These are phyloP conservation scores for Pseudevernia furfuracea DNA, from an alignment of 495 filamentous ascomycete species.

Conservation along the genomic window DNA sequence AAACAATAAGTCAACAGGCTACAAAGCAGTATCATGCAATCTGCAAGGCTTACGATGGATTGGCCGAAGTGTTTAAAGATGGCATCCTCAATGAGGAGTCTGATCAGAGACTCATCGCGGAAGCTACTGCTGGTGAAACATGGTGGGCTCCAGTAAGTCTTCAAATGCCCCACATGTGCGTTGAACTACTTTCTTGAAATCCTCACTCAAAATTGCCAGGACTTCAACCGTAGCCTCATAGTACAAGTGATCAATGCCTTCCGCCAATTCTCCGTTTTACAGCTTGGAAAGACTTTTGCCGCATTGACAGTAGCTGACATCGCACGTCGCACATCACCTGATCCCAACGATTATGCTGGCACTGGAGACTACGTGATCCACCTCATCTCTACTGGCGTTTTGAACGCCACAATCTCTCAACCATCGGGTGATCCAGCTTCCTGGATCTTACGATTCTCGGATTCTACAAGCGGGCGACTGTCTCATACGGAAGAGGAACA, in stretches of 20 bases:
- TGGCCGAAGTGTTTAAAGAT: slow-evolving; percentile 61
- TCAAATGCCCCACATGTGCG: slow-evolving; percentile 36
- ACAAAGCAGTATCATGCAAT: slow-evolving; percentile 51
- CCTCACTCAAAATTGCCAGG: slow-evolving; percentile 41
- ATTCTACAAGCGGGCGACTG: slow-evolving; percentile 16
- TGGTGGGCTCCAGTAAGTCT: slow-evolving; percentile 53
- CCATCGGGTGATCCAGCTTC: slow-evolving; percentile 37
- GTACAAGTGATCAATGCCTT: slow-evolving; percentile 43
- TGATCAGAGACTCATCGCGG: slow-evolving; percentile 47
- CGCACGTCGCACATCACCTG: slow-evolving; percentile 30
- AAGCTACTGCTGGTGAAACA: slow-evolving; percentile 46
- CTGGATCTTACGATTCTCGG: slow-evolving; percentile 36
- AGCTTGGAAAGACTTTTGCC: slow-evolving; percentile 40
- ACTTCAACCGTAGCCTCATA: slow-evolving; percentile 51
- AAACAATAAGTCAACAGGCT: slow-evolving; percentile 39
- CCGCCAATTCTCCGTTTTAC: slow-evolving; percentile 38
- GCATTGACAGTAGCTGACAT: slow-evolving; percentile 42
- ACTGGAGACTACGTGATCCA: slow-evolving; percentile 43
- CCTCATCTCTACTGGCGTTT: slow-evolving; percentile 45
- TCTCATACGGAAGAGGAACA: slow-evolving; percentile 40
- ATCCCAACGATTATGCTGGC: slow-evolving; percentile 38
- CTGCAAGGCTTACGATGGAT: slow-evolving; percentile 60
- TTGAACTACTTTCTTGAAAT: slow-evolving; percentile 42
- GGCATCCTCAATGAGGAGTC: slow-evolving; percentile 34
- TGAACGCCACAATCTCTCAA: slow-evolving; percentile 48